Percentiles rank a stretch among this genome's conserved stretches.
phyloP scores from a whole-genome alignment of 495 filamentous ascomycete genomes.

The Neurospora cerealis region DNA sequence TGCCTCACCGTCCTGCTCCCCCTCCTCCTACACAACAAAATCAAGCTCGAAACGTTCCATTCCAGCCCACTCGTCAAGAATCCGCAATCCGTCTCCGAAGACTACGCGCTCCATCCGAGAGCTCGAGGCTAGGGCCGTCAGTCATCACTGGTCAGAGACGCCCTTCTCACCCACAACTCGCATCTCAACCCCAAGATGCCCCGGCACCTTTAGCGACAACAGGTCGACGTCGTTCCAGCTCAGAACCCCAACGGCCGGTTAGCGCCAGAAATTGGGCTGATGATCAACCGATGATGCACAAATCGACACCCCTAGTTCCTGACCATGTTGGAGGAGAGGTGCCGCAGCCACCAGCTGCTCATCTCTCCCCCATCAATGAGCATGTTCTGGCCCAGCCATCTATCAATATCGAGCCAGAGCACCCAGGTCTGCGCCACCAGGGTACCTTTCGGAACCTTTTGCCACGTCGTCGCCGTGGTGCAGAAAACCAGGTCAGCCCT shows the following conservation, averaged over 20 bases:
- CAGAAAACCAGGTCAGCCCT: not conserved
- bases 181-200: not conserved
- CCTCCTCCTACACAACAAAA: not conserved
- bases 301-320: not conserved
- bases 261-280: not conserved
- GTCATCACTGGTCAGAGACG: not conserved
- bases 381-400: not conserved
- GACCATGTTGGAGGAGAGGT: not conserved
- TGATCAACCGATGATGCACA: not conserved
- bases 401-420: not conserved
- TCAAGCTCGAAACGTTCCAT: not conserved
- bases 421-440: not conserved
- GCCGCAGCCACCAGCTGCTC: not conserved
- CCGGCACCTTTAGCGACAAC: not conserved
- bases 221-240: conserved; percentile 9
- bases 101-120: not conserved
- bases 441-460: not conserved
- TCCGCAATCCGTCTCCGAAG: conserved; percentile 13
- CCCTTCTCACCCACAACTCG: not conserved
- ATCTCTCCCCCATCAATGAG: not conserved
- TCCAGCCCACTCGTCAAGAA: not conserved
- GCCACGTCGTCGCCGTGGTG: conserved; percentile 1
- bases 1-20: not conserved
- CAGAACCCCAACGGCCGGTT: conserved; percentile 7
- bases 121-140: not conserved